phyloP scores from a whole-genome alignment of 768 basidiomycete species.

The Podaxis sp. region DNA sequence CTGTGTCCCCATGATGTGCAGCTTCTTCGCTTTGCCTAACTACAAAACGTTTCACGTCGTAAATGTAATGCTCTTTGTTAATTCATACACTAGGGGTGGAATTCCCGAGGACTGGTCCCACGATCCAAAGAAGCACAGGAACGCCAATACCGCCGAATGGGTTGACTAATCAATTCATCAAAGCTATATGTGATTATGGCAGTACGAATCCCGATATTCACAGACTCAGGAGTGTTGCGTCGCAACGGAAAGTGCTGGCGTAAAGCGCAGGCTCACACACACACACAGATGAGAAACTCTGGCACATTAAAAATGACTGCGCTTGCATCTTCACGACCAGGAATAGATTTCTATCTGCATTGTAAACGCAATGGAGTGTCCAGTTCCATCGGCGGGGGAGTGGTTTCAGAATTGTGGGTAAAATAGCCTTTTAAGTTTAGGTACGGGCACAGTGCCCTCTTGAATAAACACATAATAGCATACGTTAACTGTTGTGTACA shows the following conservation, averaged over 20 bases:
- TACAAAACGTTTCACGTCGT: slow-evolving; percentile 7
- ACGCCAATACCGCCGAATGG: slow-evolving; percentile 11
- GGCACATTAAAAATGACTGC: not conserved
- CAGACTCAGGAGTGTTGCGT: slow-evolving; percentile 12
- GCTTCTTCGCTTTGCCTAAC: not conserved
- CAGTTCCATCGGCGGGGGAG: slow-evolving; percentile 12
- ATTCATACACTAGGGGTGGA: slow-evolving; percentile 3
- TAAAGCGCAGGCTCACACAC: not conserved
- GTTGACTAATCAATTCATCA: slow-evolving; percentile 8
- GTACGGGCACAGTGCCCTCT: not conserved
- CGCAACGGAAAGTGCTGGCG: not conserved
- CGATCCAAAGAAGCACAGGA: slow-evolving; percentile 10
- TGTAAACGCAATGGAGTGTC: not conserved
- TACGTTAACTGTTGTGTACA: not conserved
- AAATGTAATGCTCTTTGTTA: not conserved
- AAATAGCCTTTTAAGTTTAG: slow-evolving; percentile 19
- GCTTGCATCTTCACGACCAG: not conserved
- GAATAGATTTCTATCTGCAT: not conserved
- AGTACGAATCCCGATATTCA: not conserved
- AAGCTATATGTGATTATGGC: not conserved
- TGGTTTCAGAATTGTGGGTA: not conserved
- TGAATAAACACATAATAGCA: not conserved
- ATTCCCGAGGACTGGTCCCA: not conserved
- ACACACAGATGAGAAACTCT: slow-evolving; percentile 3
- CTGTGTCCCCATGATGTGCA: not conserved